phyloP scores from a whole-genome alignment of 306 rosid species.

The Vigna angularis region DNA sequence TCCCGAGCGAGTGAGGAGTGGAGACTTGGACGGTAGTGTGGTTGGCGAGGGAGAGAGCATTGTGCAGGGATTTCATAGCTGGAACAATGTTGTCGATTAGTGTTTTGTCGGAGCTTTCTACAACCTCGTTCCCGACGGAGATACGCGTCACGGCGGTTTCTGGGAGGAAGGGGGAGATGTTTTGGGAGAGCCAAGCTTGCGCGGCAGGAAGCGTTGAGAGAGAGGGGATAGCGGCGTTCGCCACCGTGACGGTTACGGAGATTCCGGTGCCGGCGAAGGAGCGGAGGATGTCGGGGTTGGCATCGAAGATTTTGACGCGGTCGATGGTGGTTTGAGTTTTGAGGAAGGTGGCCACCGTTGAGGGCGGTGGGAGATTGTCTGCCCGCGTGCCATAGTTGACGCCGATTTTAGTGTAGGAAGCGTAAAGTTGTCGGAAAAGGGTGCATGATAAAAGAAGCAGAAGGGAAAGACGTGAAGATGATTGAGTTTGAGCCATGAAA shows the following conservation, averaged over 20 bases:
- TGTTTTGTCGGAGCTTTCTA: constrained; percentile 79
- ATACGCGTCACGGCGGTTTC: constrained; percentile 61
- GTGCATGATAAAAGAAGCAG: constrained; percentile 28
- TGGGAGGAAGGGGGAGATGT: constrained; percentile 70
- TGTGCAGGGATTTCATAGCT: constrained; percentile 67
- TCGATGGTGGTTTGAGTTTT: constrained; percentile 74
- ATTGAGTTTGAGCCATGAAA: constrained; percentile 47
- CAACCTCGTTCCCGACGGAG: constrained; percentile 88
- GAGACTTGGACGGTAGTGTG: constrained; percentile 60
- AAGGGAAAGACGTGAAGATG: neutral
- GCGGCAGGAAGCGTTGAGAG: constrained; percentile 69
- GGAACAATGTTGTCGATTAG: constrained; percentile 77
- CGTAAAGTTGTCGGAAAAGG: constrained; percentile 29
- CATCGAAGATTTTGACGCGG: constrained; percentile 77
- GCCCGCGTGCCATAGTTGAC: constrained; percentile 91
- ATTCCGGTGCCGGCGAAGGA: constrained; percentile 74
- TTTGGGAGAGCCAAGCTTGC: constrained; percentile 63
- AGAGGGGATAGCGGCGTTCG: constrained; percentile 68
- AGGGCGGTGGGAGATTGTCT: constrained; percentile 75
- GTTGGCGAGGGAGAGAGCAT: constrained; percentile 64
- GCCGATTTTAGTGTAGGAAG: constrained; percentile 59
- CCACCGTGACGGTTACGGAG: constrained; percentile 65
- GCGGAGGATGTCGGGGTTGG: constrained; percentile 68
- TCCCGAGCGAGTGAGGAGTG: constrained; percentile 84
- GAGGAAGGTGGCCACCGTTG: constrained; percentile 73